Conservation (phyloP, 768 basidiomycete species). For the Pluteus cervinus region DNA sequence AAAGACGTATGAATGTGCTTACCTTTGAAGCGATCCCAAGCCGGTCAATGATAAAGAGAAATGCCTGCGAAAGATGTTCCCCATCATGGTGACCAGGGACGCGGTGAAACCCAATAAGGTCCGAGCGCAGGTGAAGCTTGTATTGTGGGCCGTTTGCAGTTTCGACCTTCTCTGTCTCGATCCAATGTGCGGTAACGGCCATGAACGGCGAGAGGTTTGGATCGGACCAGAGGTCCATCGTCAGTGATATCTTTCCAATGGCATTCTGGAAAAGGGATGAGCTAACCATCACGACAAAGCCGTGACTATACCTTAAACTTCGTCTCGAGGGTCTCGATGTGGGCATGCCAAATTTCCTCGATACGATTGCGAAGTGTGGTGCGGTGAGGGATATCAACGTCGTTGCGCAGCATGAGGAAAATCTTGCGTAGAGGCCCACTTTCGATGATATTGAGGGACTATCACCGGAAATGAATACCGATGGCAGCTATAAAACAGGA, state of each 20-base stretch:
- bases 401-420: conserved; percentile 16
- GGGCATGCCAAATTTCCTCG: conserved; percentile 13
- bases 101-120: conserved; percentile 28
- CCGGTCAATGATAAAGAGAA: conserved; percentile 24
- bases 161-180: conserved; percentile 14
- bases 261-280: conserved; percentile 14
- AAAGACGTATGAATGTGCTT: conserved; percentile 3
- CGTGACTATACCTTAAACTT: conserved; percentile 14
- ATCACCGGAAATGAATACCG: not conserved
- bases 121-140: conserved; percentile 20
- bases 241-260: conserved; percentile 28
- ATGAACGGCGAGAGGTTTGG: conserved; percentile 28
- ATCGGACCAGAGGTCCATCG: conserved; percentile 32
- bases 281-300: conserved; percentile 1
- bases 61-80: conserved; percentile 25
- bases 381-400: conserved; percentile 21
- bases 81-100: conserved; percentile 32
- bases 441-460: conserved; percentile 20
- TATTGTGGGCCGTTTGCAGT: conserved; percentile 16
- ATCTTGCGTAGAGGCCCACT: conserved; percentile 11
- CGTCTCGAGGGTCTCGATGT: conserved; percentile 11
- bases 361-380: conserved; percentile 16
- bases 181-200: conserved; percentile 39
- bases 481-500: not conserved
- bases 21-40: conserved; percentile 21